Conservation (phyloP, 768 basidiomycete genomes). For the Kwoniella heveanensis region DNA sequence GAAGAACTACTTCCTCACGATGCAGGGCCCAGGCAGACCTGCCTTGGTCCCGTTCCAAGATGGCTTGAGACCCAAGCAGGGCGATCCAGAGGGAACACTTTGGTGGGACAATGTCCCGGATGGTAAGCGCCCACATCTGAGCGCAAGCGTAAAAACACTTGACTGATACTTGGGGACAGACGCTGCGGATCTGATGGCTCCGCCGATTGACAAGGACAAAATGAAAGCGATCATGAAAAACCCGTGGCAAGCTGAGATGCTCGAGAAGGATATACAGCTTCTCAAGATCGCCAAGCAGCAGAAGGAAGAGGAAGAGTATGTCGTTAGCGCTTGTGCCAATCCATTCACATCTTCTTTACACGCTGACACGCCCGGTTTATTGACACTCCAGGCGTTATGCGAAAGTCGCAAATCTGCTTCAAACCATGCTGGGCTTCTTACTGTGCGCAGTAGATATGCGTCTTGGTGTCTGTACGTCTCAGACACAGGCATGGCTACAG, state of each 20-base stretch:
- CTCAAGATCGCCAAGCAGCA: slow-evolving; percentile 41
- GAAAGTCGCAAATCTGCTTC: slow-evolving; percentile 52
- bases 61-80: slow-evolving; percentile 48
- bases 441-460: slow-evolving; percentile 52
- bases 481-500: no score
- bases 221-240: slow-evolving; percentile 43
- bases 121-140: no score
- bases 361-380: no score
- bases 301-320: slow-evolving; percentile 47
- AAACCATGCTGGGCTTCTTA: slow-evolving; percentile 49
- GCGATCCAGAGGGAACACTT: slow-evolving; percentile 49
- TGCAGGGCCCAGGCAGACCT: slow-evolving; percentile 56
- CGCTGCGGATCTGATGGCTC: slow-evolving; percentile 46
- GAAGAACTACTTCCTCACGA: slow-evolving; percentile 55
- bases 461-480: slow-evolving; percentile 44
- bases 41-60: slow-evolving; percentile 55
- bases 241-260: slow-evolving; percentile 38
- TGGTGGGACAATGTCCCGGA: slow-evolving; percentile 57
- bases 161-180: no score
- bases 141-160: no score
- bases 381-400: slow-evolving; percentile 41
- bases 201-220: slow-evolving; percentile 48
- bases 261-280: slow-evolving; percentile 51
- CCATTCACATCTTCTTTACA: background rate
- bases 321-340: background rate